Evolutionary conservation across 1,139 yeast genomes (phyloP).

Genomic region (Sugiyamaella castrensis): DNA sequence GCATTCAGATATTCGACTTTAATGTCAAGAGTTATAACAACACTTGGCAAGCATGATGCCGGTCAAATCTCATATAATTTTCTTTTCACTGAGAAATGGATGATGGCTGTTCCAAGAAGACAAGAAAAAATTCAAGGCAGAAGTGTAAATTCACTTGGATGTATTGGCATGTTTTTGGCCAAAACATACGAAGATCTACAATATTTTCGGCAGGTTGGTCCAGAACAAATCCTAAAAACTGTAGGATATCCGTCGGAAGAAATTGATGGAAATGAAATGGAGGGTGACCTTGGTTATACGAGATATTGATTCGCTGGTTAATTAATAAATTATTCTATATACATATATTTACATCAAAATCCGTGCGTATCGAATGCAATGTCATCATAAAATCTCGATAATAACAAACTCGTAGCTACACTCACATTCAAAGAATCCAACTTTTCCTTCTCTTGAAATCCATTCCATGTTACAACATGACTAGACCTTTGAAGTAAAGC

Average conservation of each 20-base stretch:
- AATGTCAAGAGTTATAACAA: slow-evolving; percentile 66
- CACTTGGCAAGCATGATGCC: slow-evolving; percentile 42
- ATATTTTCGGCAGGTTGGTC: slow-evolving; percentile 30
- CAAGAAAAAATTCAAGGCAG: slow-evolving; percentile 40
- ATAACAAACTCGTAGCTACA: slow-evolving; percentile 75
- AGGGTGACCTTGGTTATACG: slow-evolving; percentile 26
- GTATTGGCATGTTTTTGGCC: slow-evolving; percentile 72
- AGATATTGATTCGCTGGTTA: slow-evolving; percentile 15
- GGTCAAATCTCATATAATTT: slow-evolving; percentile 62
- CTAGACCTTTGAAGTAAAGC: slow-evolving; percentile 62
- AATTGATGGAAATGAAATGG: slow-evolving; percentile 30
- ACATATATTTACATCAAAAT: neutral
- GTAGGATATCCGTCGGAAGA: slow-evolving; percentile 59
- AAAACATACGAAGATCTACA: slow-evolving; percentile 55
- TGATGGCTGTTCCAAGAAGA: slow-evolving; percentile 82
- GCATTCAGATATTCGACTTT: slow-evolving; percentile 66
- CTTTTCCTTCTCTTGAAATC: slow-evolving; percentile 32
- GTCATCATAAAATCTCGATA: slow-evolving; percentile 43
- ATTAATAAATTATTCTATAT: neutral
- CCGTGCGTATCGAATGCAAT: slow-evolving; percentile 20
- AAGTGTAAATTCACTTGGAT: slow-evolving; percentile 79
- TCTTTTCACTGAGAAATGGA: slow-evolving; percentile 74
- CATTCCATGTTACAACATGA: slow-evolving; percentile 52
- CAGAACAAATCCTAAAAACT: slow-evolving; percentile 45
- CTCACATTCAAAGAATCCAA: slow-evolving; percentile 87